Conservation (phyloP, 2,329 filamentous ascomycete species). For the Orbilia blumenaviensis region DNA sequence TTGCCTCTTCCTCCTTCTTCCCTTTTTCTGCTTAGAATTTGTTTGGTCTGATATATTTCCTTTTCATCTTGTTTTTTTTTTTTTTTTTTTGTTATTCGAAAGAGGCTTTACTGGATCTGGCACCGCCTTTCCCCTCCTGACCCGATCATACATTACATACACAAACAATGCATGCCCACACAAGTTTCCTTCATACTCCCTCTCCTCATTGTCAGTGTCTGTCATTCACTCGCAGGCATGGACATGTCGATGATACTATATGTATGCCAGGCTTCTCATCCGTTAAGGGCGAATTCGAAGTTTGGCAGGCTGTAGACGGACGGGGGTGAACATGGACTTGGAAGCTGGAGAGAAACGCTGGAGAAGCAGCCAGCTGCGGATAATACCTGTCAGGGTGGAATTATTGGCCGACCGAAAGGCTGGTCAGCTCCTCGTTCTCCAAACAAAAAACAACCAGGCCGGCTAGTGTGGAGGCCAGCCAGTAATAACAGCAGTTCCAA, state of each 20-base stretch:
- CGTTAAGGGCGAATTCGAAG: constrained; percentile 14
- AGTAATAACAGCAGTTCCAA: not conserved
- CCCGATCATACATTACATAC: constrained; percentile 41
- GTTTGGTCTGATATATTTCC: constrained; percentile 38
- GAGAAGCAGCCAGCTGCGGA: constrained; percentile 10
- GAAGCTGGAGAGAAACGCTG: constrained; percentile 12
- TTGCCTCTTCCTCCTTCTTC: constrained; percentile 23
- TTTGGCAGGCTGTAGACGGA: not conserved
- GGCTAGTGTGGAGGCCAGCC: constrained; percentile 32
- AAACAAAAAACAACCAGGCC: constrained; percentile 23
- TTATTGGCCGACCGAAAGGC: not conserved
- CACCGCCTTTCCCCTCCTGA: constrained; percentile 47
- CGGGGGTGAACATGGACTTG: not conserved
- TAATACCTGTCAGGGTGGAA: constrained; percentile 2
- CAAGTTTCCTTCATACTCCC: not conserved
- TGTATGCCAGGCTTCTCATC: not conserved
- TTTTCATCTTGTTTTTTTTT: constrained; percentile 18
- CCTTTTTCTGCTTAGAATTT: constrained; percentile 11
- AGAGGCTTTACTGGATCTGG: constrained; percentile 43
- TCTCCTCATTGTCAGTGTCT: not conserved
- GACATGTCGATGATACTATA: not conserved
- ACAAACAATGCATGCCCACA: not conserved
- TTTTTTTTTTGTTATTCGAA: not conserved
- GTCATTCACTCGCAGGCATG: not conserved
- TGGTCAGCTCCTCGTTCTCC: constrained; percentile 34